A percentile compares a stretch with the other conserved stretches of the same genome.
Conservation (phyloP, 2,329 filamentous ascomycete genomes). For the Fonsecaea pedrosoi region DNA sequence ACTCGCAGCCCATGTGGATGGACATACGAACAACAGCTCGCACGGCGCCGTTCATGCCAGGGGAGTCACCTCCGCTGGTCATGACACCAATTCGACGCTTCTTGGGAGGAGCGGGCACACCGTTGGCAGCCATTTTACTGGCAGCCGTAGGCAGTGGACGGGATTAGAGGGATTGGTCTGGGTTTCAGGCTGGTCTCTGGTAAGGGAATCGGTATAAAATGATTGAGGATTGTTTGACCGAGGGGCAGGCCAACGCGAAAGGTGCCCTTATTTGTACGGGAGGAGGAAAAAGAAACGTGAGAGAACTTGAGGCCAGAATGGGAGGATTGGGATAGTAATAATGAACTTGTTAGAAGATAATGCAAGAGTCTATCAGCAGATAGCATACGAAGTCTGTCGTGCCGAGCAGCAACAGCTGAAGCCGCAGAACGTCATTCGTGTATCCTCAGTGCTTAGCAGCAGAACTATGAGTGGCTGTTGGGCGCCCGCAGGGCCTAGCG, state of each 20-base stretch:
- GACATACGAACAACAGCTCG: constrained; percentile 90
- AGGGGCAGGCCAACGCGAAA: neutral
- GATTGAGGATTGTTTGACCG: neutral
- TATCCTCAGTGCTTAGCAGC: constrained; percentile 4
- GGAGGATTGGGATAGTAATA: constrained; percentile 2
- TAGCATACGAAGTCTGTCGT: constrained; percentile 15
- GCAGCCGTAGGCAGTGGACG: constrained; percentile 5
- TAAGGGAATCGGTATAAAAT: neutral
- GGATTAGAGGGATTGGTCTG: neutral
- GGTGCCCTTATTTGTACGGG: neutral
- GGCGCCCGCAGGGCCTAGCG: constrained; percentile 6
- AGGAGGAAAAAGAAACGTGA: constrained; percentile 12
- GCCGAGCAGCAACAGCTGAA: constrained; percentile 20
- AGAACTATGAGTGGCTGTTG: neutral
- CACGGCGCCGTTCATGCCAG: constrained; percentile 92
- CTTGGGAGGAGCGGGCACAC: constrained; percentile 46
- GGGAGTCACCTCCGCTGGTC: constrained; percentile 93
- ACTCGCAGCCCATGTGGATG: constrained; percentile 80
- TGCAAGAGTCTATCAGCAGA: constrained; percentile 10
- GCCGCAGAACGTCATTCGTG: constrained; percentile 24
- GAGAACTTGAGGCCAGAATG: neutral
- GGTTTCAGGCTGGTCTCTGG: neutral
- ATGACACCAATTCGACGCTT: constrained; percentile 81
- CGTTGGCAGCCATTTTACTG: constrained; percentile 41
- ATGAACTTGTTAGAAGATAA: constrained; percentile 10